These are phyloP conservation scores for Gentiana straminea DNA, from an alignment of 257 asterid species.

Conservation along the genomic window DNA sequence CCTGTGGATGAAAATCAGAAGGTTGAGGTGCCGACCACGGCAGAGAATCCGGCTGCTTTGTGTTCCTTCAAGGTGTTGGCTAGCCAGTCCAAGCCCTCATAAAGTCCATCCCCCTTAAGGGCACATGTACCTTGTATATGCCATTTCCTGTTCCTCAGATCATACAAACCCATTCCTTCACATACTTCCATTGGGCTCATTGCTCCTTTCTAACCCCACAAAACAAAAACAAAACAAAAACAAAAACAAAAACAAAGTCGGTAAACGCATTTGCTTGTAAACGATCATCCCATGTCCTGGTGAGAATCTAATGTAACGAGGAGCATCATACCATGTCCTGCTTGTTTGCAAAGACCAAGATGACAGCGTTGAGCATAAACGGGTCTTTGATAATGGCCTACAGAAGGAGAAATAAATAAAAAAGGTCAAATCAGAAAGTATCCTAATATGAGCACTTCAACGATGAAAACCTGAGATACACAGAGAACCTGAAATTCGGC, in stretches of 20 bases:
- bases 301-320: too few species aligned
- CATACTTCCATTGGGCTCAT: conserved; percentile 91
- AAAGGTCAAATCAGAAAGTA: conserved; percentile 14
- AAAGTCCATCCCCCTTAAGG: conserved; percentile 83
- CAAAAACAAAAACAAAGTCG: background rate
- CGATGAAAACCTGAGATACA: conserved; percentile 11
- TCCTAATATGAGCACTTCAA: conserved; percentile 7
- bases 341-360: conserved; percentile 92
- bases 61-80: conserved; percentile 80
- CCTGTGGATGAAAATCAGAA: conserved; percentile 25
- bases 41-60: conserved; percentile 73
- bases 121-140: conserved; percentile 96
- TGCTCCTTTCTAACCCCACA: conserved; percentile 63
- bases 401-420: conserved; percentile 1
- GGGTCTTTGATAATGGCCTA: conserved; percentile 92
- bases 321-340: conserved; percentile 78
- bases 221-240: too few species aligned
- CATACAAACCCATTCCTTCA: conserved; percentile 81
- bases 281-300: too few species aligned
- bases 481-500: conserved; percentile 78
- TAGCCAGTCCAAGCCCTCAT: conserved; percentile 96
- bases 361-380: conserved; percentile 87
- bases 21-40: conserved; percentile 56
- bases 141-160: conserved; percentile 84
- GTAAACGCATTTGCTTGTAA: too few species aligned